Evolutionary conservation across 768 basidiomycete genomes (phyloP).

Genomic region (Kwoniella dendrophila): DNA sequence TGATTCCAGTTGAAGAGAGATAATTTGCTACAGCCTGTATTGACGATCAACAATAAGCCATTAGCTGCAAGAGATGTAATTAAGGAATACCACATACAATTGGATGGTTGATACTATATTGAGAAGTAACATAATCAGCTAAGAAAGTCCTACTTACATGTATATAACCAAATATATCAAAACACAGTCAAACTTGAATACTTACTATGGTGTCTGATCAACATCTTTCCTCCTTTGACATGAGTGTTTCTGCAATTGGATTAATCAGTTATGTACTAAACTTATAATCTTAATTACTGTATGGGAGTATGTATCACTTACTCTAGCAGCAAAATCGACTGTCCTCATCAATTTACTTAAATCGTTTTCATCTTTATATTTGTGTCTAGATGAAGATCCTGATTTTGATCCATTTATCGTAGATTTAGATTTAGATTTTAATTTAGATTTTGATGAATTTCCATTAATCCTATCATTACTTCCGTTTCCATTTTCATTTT

Average conservation of each 20-base stretch:
- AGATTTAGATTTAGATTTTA: no score
- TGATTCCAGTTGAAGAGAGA: slow-evolving; percentile 50
- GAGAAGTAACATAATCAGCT: slow-evolving; percentile 9
- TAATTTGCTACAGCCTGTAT: slow-evolving; percentile 51
- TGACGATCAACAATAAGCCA: background rate
- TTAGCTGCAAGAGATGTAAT: background rate
- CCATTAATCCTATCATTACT: no score
- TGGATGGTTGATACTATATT: slow-evolving; percentile 53
- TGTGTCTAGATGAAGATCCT: no score
- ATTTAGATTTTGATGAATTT: no score
- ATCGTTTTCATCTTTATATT: slow-evolving; percentile 27
- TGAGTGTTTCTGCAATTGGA: slow-evolving; percentile 44
- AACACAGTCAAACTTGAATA: background rate
- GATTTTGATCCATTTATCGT: background rate
- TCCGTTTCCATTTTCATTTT: no score
- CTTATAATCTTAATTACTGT: background rate
- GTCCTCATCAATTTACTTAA: slow-evolving; percentile 44
- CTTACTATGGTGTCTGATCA: slow-evolving; percentile 54
- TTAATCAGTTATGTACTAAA: background rate
- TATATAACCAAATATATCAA: background rate
- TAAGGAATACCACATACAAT: slow-evolving; percentile 30
- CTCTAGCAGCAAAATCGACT: slow-evolving; percentile 50
- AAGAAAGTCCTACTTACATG: background rate
- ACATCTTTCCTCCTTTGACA: slow-evolving; percentile 54
- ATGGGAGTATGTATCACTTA: slow-evolving; percentile 20